phyloP scores from a whole-genome alignment of 768 basidiomycete genomes.

The Dioszegia aurantiaca region DNA sequence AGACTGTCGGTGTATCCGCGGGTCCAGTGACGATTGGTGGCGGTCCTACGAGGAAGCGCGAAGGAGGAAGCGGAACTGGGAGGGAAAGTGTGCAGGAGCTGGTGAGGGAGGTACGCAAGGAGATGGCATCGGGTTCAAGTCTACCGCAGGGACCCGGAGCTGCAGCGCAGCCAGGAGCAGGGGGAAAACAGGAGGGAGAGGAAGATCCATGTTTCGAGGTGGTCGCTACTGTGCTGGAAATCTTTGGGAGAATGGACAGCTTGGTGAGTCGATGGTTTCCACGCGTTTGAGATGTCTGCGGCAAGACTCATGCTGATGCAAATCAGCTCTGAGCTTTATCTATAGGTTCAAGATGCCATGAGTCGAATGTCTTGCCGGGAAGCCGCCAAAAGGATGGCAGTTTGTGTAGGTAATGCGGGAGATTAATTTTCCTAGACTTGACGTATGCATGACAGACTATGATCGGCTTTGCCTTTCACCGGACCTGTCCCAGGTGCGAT shows the following conservation, averaged over 20 bases:
- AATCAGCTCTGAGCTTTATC: background rate
- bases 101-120: conserved; percentile 52
- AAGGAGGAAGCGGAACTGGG: conserved; percentile 55
- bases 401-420: too few relatives aligned
- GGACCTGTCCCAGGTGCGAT: background rate
- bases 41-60: conserved; percentile 61
- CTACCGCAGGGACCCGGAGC: conserved; percentile 10
- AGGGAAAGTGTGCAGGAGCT: conserved; percentile 55
- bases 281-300: background rate
- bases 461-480: too few relatives aligned
- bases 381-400: too few relatives aligned
- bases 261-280: conserved; percentile 59
- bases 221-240: conserved; percentile 86
- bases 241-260: conserved; percentile 87
- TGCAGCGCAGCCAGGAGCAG: conserved; percentile 21
- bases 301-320: background rate
- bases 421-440: too few relatives aligned
- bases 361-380: too few relatives aligned
- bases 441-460: too few relatives aligned
- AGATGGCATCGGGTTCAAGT: conserved; percentile 41
- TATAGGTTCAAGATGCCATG: too few relatives aligned
- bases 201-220: conserved; percentile 82
- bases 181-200: conserved; percentile 48
- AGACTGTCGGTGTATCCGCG: conserved; percentile 53
- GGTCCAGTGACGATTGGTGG: conserved; percentile 53